Base-by-base conservation (phyloP, 805 yeast species). In the Zygotorulaspora danielsina region DNA sequence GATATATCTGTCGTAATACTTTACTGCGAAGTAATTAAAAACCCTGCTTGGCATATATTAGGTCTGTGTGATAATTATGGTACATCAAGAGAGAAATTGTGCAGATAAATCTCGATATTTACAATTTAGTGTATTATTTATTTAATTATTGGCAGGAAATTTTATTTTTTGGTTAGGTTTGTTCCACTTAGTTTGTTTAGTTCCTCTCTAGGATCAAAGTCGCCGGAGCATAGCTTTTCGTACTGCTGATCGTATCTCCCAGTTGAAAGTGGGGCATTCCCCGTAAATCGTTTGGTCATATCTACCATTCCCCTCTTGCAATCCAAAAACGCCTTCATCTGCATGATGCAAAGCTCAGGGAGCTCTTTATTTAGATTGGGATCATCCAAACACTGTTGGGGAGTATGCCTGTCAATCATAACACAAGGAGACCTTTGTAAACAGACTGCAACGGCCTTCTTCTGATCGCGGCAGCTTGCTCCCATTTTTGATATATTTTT, bases 351-450 rank as follows among this genome's bases (percentile, higher is more conserved):
- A 29, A 87, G 72, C 57, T 85, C 95, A 1, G 98, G 98, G 18
- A 90, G 65, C 32, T 85, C 84, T 41, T 73, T 72, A 32, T 80
- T 71, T 24, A 90, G 72, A 46, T 81, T 81, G 1, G 95, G 95
- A 46, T 89, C 72, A 26, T 84, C 82, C 15, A 89, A 63, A 57
- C 98, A 90, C 42, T 87, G 81, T 46, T 86, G 81, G 2, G 97
- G 97, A 2, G 85, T 85, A 63, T 93, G 73, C 49, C 98, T 73
- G 46, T 93, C 85, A 16, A 90, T 74, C 67, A 90, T 72, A 36
- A 90, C 98, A 63, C 98, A 90, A 11, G 97, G 97, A 4, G 97
- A 88, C 56, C 97, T 76, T 62, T 90, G 98, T 34, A 90, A 72
- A 61, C 98, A 90, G 15, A 90, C 80, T 7, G 97, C 97, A 42